phyloP scores from a whole-genome alignment of 2,329 filamentous ascomycete genomes.

The Penicillium brevicompactum region DNA sequence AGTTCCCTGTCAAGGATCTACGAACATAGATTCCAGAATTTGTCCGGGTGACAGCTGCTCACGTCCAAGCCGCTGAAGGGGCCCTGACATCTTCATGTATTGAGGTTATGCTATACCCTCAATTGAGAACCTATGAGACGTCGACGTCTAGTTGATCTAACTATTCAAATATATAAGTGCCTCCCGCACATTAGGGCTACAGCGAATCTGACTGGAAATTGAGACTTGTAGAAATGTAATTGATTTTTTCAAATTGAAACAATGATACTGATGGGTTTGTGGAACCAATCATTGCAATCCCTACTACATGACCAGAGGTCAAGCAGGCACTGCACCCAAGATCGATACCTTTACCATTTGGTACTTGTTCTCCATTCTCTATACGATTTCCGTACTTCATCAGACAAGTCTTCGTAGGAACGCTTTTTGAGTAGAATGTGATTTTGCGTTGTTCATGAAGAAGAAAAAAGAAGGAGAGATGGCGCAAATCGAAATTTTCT shows the following conservation, averaged over 20 bases:
- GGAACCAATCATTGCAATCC: slow-evolving; percentile 63
- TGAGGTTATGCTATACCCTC: too few relatives aligned
- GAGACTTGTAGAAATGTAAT: not conserved
- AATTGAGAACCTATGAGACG: too few relatives aligned
- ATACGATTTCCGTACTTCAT: slow-evolving; percentile 62
- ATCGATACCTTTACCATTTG: slow-evolving; percentile 47
- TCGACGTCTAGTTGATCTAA: too few relatives aligned
- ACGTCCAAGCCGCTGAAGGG: too few relatives aligned
- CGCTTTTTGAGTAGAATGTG: slow-evolving; percentile 59
- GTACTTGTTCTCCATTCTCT: slow-evolving; percentile 56
- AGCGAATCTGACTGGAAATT: not conserved
- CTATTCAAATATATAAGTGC: too few relatives aligned
- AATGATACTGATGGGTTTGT: slow-evolving; percentile 38
- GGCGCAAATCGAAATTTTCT: slow-evolving; percentile 16
- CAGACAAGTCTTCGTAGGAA: slow-evolving; percentile 57
- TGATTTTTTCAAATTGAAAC: not conserved
- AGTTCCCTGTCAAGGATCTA: too few relatives aligned
- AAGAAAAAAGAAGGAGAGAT: slow-evolving; percentile 38
- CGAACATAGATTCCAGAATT: too few relatives aligned
- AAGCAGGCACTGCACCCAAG: slow-evolving; percentile 61
- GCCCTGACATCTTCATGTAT: too few relatives aligned
- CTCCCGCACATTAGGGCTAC: not conserved
- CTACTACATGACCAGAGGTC: slow-evolving; percentile 48
- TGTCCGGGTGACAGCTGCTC: too few relatives aligned
- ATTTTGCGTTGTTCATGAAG: slow-evolving; percentile 60